Evolutionary conservation across 129 eudicot genomes (phyloP).

Genomic region (Flaveria linearis): DNA sequence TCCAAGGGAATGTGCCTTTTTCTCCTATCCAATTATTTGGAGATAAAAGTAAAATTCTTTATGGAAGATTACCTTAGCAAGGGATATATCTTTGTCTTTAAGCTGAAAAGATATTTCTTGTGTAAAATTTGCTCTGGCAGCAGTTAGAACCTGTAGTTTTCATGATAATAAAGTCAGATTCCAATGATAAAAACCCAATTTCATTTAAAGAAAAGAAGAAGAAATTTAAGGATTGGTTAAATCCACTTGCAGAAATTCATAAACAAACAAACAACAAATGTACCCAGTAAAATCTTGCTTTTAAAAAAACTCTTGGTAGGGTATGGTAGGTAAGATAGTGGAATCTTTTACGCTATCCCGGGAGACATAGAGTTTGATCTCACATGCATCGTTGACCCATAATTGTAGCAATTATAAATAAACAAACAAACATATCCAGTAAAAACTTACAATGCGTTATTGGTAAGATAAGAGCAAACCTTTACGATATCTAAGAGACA

Average conservation of each 20-base stretch:
- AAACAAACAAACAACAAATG: neutral
- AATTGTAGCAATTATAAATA: too few species aligned
- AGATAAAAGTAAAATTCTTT: slow-evolving; percentile 20
- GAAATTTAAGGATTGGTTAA: slow-evolving; percentile 2
- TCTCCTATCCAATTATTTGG: slow-evolving; percentile 33
- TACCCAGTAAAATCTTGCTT: too few species aligned
- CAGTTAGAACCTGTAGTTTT: slow-evolving; percentile 61
- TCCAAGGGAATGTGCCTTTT: slow-evolving; percentile 34
- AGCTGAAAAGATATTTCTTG: slow-evolving; percentile 83
- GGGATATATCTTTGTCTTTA: slow-evolving; percentile 90
- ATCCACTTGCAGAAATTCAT: slow-evolving; percentile 6
- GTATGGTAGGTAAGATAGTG: too few species aligned
- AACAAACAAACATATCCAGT: too few species aligned
- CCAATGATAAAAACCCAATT: neutral
- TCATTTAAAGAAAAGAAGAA: neutral
- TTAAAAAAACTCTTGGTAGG: too few species aligned
- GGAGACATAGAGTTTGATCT: too few species aligned
- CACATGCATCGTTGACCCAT: too few species aligned
- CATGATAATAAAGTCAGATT: slow-evolving; percentile 16
- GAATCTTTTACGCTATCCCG: too few species aligned
- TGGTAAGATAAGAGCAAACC: too few species aligned
- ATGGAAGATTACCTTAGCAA: slow-evolving; percentile 73
- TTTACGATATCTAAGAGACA: too few species aligned
- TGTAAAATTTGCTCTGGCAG: slow-evolving; percentile 76
- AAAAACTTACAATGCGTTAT: too few species aligned